Evolutionary conservation across 2,329 filamentous ascomycete species (phyloP).

Genomic region (Phyllosticta paracitricarpa): DNA sequence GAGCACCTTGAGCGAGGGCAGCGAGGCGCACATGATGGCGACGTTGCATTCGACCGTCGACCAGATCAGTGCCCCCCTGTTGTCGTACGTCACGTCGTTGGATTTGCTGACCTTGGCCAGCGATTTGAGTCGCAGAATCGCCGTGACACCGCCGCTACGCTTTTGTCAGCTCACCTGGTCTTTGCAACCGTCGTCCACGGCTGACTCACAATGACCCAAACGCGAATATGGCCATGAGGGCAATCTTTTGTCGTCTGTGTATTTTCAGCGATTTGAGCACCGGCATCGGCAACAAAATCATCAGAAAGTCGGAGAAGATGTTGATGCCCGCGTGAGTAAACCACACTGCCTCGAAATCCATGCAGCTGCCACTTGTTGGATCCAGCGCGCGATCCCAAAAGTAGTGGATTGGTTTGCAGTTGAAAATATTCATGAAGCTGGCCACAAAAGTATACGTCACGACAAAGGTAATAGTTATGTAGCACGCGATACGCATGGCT

Average conservation of each 20-base stretch:
- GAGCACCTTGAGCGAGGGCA: constrained; percentile 20
- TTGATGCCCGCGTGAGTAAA: constrained; percentile 23
- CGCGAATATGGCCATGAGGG: constrained; percentile 24
- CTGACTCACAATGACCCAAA: constrained; percentile 22
- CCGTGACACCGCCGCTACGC: constrained; percentile 21
- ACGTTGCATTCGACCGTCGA: constrained; percentile 21
- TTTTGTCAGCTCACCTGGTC: not conserved
- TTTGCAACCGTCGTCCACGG: not conserved
- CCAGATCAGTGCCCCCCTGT: constrained; percentile 22
- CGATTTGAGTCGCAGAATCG: constrained; percentile 22
- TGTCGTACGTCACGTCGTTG: constrained; percentile 24
- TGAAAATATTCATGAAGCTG: constrained; percentile 18
- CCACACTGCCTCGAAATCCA: constrained; percentile 21
- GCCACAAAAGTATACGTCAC: constrained; percentile 19
- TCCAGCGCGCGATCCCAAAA: constrained; percentile 17
- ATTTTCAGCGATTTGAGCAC: constrained; percentile 21
- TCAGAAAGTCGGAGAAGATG: constrained; percentile 23
- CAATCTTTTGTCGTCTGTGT: constrained; percentile 18
- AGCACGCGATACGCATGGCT: constrained; percentile 18
- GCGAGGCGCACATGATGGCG: constrained; percentile 22
- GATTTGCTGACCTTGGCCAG: constrained; percentile 21
- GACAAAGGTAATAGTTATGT: constrained; percentile 18
- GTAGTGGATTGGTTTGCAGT: constrained; percentile 19
- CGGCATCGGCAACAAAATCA: constrained; percentile 23
- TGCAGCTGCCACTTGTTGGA: constrained; percentile 11